Evolutionary conservation across 208 protist species (phyloP).

Genomic region (Leishmania guyanensis): DNA sequence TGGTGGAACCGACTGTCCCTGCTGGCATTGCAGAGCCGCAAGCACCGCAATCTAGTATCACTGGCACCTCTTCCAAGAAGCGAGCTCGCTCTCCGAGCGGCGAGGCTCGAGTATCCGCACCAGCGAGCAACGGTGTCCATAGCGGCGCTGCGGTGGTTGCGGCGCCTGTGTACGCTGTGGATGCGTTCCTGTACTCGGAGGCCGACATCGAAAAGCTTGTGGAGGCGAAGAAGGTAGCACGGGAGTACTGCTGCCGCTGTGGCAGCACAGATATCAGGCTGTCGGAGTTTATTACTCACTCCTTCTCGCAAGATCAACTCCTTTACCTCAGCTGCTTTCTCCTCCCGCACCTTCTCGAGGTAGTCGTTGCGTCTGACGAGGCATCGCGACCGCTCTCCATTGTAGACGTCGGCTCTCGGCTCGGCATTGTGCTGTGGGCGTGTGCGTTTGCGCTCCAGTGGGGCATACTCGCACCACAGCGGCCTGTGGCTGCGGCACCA

Average conservation of each 20-base stretch:
- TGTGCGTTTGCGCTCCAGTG: constrained; percentile 58
- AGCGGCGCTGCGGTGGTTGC: not conserved
- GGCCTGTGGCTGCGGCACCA: not conserved
- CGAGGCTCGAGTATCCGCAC: not conserved
- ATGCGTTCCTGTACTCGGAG: constrained; percentile 78
- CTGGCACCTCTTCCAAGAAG: constrained; percentile 7
- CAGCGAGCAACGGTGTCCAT: not conserved
- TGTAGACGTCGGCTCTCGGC: constrained; percentile 81
- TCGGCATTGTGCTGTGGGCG: constrained; percentile 71
- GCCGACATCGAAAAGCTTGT: constrained; percentile 73
- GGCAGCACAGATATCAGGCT: constrained; percentile 58
- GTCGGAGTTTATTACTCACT: constrained; percentile 83
- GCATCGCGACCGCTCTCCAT: constrained; percentile 19
- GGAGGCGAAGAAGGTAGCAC: constrained; percentile 35
- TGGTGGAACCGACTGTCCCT: constrained; percentile 42
- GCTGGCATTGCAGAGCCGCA: not conserved
- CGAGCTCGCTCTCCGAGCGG: constrained; percentile 9
- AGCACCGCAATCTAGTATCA: not conserved
- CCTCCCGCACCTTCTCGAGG: constrained; percentile 33
- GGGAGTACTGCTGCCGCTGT: constrained; percentile 76
- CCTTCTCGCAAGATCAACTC: constrained; percentile 82
- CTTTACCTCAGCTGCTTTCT: constrained; percentile 76
- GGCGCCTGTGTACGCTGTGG: constrained; percentile 62
- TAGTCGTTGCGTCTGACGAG: not conserved
- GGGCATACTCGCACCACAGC: constrained; percentile 23